Conservation (phyloP, 129 eudicot genomes). For the Pulicaria dysenterica region DNA sequence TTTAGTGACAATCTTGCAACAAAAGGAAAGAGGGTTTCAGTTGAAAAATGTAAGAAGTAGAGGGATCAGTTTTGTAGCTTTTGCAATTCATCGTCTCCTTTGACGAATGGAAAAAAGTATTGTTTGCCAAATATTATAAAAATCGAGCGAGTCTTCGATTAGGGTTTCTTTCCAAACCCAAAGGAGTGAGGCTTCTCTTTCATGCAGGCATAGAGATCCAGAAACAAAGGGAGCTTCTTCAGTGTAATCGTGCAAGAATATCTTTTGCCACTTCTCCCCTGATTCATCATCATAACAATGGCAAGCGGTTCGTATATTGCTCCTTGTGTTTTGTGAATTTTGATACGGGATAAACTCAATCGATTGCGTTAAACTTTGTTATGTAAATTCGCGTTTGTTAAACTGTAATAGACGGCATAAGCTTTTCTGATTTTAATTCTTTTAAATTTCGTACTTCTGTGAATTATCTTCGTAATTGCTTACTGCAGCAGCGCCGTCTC, state of each 20-base stretch:
- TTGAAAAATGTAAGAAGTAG: background rate
- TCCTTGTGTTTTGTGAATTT: background rate
- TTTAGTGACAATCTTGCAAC: no score
- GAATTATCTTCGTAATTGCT: constrained; percentile 10
- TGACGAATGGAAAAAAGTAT: background rate
- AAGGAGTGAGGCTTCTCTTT: constrained; percentile 24
- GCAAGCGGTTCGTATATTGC: constrained; percentile 33
- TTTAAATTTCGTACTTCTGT: background rate
- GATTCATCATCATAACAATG: constrained; percentile 31
- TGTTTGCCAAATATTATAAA: constrained; percentile 18
- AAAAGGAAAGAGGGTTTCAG: background rate
- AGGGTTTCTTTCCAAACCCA: constrained; percentile 30
- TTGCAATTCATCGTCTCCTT: background rate
- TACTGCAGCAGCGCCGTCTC: constrained; percentile 52
- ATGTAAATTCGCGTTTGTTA: background rate
- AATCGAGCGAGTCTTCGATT: constrained; percentile 20
- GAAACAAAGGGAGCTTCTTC: constrained; percentile 27
- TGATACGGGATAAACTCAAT: background rate
- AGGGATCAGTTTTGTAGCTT: constrained; percentile 19
- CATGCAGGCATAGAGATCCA: constrained; percentile 3
- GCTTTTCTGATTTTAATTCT: background rate
- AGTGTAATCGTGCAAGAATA: background rate
- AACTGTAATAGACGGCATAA: background rate
- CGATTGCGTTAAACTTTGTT: background rate
- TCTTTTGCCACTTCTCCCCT: background rate